phyloP scores from a whole-genome alignment of 768 basidiomycete species.

The Trametes coccinea region DNA sequence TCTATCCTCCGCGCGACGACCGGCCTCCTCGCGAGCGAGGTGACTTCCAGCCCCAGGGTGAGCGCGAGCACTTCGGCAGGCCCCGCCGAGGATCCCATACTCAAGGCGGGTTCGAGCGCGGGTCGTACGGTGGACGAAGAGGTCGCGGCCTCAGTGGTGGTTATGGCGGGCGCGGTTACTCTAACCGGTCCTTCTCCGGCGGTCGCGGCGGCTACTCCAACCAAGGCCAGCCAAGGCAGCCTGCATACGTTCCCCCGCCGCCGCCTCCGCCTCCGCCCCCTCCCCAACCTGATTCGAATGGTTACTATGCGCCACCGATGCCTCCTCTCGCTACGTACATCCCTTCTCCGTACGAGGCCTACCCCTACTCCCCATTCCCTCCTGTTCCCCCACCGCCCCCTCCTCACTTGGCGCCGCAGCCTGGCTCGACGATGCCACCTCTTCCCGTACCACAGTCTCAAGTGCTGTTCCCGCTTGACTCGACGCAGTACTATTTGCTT shows the following conservation, averaged over 20 bases:
- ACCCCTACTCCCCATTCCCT: conserved; percentile 20
- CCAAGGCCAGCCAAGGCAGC: conserved; percentile 18
- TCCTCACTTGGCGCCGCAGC: conserved; percentile 22
- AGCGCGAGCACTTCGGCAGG: conserved; percentile 27
- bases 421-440: conserved; percentile 26
- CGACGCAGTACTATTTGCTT: conserved; percentile 66
- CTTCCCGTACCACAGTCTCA: conserved; percentile 49
- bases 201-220: conserved; percentile 19
- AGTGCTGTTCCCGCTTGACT: conserved; percentile 60
- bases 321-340: conserved; percentile 26
- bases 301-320: conserved; percentile 21
- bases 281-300: conserved; percentile 23
- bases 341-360: conserved; percentile 21
- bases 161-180: conserved; percentile 36
- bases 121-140: conserved; percentile 40
- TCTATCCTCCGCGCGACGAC: conserved; percentile 38
- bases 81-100: conserved; percentile 37
- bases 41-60: conserved; percentile 30
- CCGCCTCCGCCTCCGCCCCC: conserved; percentile 27
- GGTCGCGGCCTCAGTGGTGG: conserved; percentile 28
- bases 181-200: conserved; percentile 12
- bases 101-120: conserved; percentile 34
- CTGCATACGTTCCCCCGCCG: conserved; percentile 21
- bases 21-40: conserved; percentile 22
- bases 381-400: conserved; percentile 24